Evolutionary conservation across 106 monocot genomes (phyloP), one percentile per base, ranked within the genome.

Genomic region (Triglochin maritima): DNA sequence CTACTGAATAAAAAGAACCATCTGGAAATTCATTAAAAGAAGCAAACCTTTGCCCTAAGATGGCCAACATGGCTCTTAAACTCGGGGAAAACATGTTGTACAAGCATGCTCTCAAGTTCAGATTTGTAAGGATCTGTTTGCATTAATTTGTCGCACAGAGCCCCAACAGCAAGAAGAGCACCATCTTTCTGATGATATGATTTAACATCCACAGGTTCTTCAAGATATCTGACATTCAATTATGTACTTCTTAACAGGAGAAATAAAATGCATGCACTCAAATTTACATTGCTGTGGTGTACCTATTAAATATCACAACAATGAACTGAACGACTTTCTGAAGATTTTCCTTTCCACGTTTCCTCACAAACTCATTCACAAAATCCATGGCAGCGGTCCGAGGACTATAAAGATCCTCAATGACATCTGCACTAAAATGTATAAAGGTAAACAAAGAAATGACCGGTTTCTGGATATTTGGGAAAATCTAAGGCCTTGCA

Each of bases 301-400:
- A 94, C 94, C 94, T 83, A 69, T 61, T 77, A 71, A 94, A 85
- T 67, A 89, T 85, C 60, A 80, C 83, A 69, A 91, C 91, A 75
- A 98, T 84, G 75, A 91, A 98, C 46, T 82, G 86, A 66, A 98
- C 74, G 56, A 98, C 86, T 57, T 84, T 98, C 44, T 88, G 87
- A 49, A 98, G 88, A 45, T 98, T 91, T 47, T 62, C 78, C 68
- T 98, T 98, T 47, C 88, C 91, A 72, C 86, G 91, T 73, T 98
- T 98, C 56, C 96, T 79, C 48, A 98, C 96, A 67, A 98, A 72
- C 67, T 98, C 96, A 76, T 86, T 91, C 47, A 98, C 84, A 76
- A 98, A 98, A 69, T 98, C 96, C 96, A 98, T 88, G 55, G 96
- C 91, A 14, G 96, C 96, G 72, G 88, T 98, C 11, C 96, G 79